Conservation (phyloP, 2,329 filamentous ascomycete genomes). For the Capronia americana region DNA sequence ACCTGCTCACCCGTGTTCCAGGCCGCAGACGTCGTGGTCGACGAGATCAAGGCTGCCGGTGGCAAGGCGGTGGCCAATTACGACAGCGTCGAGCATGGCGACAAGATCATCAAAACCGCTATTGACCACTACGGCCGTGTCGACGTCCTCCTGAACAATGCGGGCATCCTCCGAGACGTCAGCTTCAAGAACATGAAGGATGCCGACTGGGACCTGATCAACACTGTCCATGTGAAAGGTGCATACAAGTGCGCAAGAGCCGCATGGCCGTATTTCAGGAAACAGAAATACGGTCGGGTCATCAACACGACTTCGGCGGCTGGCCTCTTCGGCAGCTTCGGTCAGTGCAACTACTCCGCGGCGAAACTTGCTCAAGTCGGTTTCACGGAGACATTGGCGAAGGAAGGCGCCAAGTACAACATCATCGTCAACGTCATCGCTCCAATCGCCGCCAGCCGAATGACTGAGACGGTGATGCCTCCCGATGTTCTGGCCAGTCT, state of each 20-base stretch:
- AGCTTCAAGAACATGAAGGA: constrained; percentile 99
- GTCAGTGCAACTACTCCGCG: constrained; percentile 95
- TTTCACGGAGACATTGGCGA: constrained; percentile 96
- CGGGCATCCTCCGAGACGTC: constrained; percentile 90
- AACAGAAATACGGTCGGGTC: constrained; percentile 96
- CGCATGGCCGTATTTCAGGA: constrained; percentile 96
- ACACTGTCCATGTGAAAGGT: constrained; percentile 89
- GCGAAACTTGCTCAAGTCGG: constrained; percentile 95
- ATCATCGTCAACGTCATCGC: constrained; percentile 95
- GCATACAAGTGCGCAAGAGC: constrained; percentile 95
- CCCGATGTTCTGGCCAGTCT: constrained; percentile 86
- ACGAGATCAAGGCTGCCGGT: constrained; percentile 73
- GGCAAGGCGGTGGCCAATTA: constrained; percentile 98
- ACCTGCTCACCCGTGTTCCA: constrained; percentile 42
- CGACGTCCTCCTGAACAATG: constrained; percentile 97
- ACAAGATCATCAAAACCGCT: constrained; percentile 80
- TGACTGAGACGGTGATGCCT: constrained; percentile 95
- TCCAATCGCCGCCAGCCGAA: constrained; percentile 90
- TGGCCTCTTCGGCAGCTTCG: constrained; percentile 93
- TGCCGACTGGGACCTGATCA: constrained; percentile 93
- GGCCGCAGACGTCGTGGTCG: constrained; percentile 64
- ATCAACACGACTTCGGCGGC: constrained; percentile 98
- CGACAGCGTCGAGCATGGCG: constrained; percentile 81
- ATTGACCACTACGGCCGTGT: constrained; percentile 68
- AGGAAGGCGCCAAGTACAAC: constrained; percentile 98